phyloP scores from a whole-genome alignment of 2,329 filamentous ascomycete genomes.

The Pseudocercospora macadamiae region DNA sequence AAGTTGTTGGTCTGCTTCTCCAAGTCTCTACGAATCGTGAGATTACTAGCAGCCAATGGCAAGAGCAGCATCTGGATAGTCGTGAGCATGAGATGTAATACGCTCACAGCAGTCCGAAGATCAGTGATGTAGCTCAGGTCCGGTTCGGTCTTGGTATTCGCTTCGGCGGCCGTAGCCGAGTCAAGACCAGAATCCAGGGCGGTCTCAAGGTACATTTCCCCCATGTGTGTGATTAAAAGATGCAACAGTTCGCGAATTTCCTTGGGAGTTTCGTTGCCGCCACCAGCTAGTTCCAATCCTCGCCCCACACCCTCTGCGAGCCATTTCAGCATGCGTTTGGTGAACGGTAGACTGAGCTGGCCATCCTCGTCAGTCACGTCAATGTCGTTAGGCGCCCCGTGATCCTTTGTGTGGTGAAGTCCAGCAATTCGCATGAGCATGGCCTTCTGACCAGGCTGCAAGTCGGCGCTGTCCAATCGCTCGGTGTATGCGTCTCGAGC shows the following conservation, averaged over 20 bases:
- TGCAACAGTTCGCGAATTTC: conserved; percentile 85
- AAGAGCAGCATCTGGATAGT: conserved; percentile 90
- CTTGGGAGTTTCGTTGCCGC: conserved; percentile 83
- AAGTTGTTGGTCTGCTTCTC: conserved; percentile 77
- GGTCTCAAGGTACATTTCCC: conserved; percentile 74
- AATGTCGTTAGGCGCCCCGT: conserved; percentile 53
- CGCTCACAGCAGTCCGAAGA: conserved; percentile 79
- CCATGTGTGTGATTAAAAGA: conserved; percentile 83
- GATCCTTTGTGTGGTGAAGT: conserved; percentile 69
- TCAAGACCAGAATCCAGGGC: conserved; percentile 72
- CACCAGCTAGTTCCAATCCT: conserved; percentile 83
- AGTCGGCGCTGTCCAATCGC: conserved; percentile 82
- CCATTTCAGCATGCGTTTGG: conserved; percentile 99
- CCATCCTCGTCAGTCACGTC: conserved; percentile 92
- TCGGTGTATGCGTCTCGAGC: conserved; percentile 91
- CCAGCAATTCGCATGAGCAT: conserved; percentile 91
- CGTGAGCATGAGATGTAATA: conserved; percentile 89
- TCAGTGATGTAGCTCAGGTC: conserved; percentile 82
- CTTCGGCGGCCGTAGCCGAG: conserved; percentile 74
- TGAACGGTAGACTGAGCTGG: conserved; percentile 75
- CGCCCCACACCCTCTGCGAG: conserved; percentile 91
- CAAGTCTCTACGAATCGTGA: conserved; percentile 87
- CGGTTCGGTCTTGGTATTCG: conserved; percentile 73
- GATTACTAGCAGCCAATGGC: conserved; percentile 83
- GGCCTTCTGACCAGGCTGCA: conserved; percentile 83